Conservation (phyloP, 2,329 filamentous ascomycete genomes). For the Sporothrix curviconia region DNA sequence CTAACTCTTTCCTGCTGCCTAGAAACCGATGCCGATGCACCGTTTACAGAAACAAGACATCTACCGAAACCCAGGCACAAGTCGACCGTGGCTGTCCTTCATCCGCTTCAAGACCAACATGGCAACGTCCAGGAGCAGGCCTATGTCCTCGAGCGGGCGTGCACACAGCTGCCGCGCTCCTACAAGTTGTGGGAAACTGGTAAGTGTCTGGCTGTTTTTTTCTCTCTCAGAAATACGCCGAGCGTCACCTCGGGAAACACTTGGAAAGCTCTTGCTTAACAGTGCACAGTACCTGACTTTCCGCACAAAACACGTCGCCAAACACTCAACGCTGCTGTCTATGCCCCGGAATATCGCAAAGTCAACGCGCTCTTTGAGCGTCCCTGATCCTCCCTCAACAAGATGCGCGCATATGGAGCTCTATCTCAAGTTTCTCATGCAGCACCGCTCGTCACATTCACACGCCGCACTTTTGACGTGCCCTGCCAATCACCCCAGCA, state of each 20-base stretch:
- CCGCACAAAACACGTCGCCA: constrained; percentile 71
- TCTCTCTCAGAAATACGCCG: no score
- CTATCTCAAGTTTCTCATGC: constrained; percentile 84
- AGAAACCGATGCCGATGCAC: constrained; percentile 70
- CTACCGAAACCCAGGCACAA: constrained; percentile 72
- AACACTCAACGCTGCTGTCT: constrained; percentile 76
- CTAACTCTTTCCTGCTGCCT: constrained; percentile 21
- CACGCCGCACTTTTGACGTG: constrained; percentile 86
- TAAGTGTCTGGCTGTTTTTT: no score
- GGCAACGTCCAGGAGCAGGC: constrained; percentile 81
- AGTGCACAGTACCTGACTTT: constrained; percentile 69
- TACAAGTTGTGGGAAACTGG: constrained; percentile 99
- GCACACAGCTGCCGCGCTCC: constrained; percentile 79
- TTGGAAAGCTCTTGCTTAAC: constrained; percentile 26
- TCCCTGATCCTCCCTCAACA: constrained; percentile 87
- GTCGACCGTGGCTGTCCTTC: constrained; percentile 94
- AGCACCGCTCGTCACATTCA: constrained; percentile 88
- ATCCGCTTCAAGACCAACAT: constrained; percentile 86
- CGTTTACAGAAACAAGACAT: constrained; percentile 98
- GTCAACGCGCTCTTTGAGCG: constrained; percentile 93
- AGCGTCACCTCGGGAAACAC: no score
- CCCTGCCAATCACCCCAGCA: constrained; percentile 89
- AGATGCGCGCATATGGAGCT: constrained; percentile 99
- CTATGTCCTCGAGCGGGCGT: constrained; percentile 82
- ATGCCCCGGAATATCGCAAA: constrained; percentile 77